Conservation (phyloP, 225 moss, liverwort and hornwort species). For the Sphagnum tenellum region DNA sequence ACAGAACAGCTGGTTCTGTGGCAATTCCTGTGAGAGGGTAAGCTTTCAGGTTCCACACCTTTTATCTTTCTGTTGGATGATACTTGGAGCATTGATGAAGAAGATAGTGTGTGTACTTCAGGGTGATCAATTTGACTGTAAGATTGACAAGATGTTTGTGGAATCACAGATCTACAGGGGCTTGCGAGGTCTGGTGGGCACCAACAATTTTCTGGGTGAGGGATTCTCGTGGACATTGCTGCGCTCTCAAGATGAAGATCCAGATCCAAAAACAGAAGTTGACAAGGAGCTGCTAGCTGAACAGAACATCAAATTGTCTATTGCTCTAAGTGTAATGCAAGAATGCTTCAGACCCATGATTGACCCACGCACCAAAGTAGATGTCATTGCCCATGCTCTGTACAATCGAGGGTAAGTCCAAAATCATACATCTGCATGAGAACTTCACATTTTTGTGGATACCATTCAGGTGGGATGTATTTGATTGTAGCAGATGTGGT, state of each 20-base stretch:
- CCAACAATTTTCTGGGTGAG: constrained; percentile 47
- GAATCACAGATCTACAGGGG: constrained; percentile 58
- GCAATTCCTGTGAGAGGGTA: constrained; percentile 63
- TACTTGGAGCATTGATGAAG: too few relatives aligned
- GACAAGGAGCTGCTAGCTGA: constrained; percentile 69
- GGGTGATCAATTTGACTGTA: too few relatives aligned
- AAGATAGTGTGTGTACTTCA: too few relatives aligned
- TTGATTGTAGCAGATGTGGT: too few relatives aligned
- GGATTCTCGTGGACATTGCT: constrained; percentile 77
- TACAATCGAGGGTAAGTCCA: constrained; percentile 72
- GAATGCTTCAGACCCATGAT: constrained; percentile 97
- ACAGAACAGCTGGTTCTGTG: constrained; percentile 73
- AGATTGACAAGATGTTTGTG: too few relatives aligned
- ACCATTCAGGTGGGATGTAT: too few relatives aligned
- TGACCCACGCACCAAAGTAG: constrained; percentile 81
- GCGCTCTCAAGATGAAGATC: constrained; percentile 74
- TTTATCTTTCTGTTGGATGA: too few relatives aligned
- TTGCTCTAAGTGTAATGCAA: constrained; percentile 88
- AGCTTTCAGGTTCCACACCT: too few relatives aligned
- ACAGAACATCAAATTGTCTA: constrained; percentile 74
- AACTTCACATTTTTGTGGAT: too few relatives aligned
- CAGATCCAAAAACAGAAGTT: constrained; percentile 27
- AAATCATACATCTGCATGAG: too few relatives aligned
- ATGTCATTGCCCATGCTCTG: constrained; percentile 75
- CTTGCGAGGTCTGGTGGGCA: constrained; percentile 67